Evolutionary conservation across 2,329 filamentous ascomycete genomes (phyloP).

Genomic region (Fusarium devonianum): DNA sequence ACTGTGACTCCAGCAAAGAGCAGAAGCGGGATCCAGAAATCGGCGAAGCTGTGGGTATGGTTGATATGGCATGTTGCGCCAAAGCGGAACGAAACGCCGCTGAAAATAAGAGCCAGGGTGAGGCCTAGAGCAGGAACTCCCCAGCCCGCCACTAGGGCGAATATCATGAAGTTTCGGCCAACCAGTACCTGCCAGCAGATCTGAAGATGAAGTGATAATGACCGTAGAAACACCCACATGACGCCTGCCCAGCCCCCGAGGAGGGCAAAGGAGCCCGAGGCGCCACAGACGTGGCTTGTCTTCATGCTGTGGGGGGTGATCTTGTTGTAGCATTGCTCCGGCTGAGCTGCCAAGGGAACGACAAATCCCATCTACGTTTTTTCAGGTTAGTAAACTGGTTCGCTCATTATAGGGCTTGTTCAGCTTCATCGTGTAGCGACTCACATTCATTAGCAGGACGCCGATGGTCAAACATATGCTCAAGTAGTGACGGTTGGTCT

Average conservation of each 20-base stretch:
- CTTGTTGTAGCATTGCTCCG: conserved; percentile 82
- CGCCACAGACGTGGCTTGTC: conserved; percentile 80
- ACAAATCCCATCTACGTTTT: conserved; percentile 80
- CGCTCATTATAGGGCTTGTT: neutral
- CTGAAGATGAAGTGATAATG: conserved; percentile 91
- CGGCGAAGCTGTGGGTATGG: conserved; percentile 80
- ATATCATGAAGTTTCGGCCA: conserved; percentile 88
- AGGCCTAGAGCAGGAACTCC: conserved; percentile 80
- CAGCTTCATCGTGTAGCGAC: conserved; percentile 42
- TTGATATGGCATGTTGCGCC: conserved; percentile 95
- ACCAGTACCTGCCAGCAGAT: conserved; percentile 97
- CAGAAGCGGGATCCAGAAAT: conserved; percentile 90
- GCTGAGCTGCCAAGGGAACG: conserved; percentile 79
- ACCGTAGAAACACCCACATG: conserved; percentile 91
- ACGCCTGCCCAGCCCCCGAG: conserved; percentile 84
- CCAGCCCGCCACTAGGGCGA: conserved; percentile 82
- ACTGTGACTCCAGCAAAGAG: conserved; percentile 78
- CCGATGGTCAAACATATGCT: conserved; percentile 84
- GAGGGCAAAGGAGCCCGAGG: conserved; percentile 85
- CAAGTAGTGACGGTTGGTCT: conserved; percentile 90
- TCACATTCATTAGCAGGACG: conserved; percentile 80
- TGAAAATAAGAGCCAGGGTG: conserved; percentile 78
- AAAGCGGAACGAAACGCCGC: conserved; percentile 93
- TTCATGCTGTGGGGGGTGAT: conserved; percentile 97
- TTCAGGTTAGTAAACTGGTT: conserved; percentile 28